Conservation (phyloP, 208 protist species). For the Trichomonas tenax region DNA sequence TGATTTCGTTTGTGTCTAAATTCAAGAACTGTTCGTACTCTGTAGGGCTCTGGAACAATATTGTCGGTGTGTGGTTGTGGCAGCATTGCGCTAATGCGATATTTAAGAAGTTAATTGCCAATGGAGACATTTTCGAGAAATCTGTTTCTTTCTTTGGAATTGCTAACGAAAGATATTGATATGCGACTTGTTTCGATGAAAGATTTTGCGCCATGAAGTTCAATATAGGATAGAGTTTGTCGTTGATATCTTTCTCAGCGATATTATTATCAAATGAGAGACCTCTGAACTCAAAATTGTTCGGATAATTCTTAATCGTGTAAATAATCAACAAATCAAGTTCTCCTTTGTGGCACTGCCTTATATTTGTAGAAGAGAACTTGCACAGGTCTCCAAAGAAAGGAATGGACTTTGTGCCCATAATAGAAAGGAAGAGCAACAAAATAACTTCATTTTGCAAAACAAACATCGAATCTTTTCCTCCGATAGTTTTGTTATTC, state of each 20-base stretch:
- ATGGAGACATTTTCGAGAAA: background rate
- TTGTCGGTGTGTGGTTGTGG: background rate
- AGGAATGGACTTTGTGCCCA: background rate
- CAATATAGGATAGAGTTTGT: background rate
- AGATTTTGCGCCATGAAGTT: background rate
- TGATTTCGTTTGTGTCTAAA: background rate
- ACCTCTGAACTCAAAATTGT: background rate
- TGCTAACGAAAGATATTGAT: background rate
- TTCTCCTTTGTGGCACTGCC: background rate
- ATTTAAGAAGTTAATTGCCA: background rate
- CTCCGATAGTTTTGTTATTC: background rate
- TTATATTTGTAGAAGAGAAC: background rate
- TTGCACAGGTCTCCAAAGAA: background rate
- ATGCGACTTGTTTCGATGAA: background rate
- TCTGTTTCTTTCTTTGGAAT: background rate
- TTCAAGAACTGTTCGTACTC: background rate
- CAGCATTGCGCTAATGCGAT: background rate
- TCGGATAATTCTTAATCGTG: background rate
- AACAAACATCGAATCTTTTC: background rate
- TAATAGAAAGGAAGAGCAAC: background rate
- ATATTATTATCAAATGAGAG: background rate
- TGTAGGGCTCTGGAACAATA: background rate
- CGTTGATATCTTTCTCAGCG: background rate
- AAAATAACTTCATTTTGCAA: background rate
- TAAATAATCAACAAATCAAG: background rate